phyloP scores from a whole-genome alignment of 441 rosid genomes.

The Syzygium malaccense region DNA sequence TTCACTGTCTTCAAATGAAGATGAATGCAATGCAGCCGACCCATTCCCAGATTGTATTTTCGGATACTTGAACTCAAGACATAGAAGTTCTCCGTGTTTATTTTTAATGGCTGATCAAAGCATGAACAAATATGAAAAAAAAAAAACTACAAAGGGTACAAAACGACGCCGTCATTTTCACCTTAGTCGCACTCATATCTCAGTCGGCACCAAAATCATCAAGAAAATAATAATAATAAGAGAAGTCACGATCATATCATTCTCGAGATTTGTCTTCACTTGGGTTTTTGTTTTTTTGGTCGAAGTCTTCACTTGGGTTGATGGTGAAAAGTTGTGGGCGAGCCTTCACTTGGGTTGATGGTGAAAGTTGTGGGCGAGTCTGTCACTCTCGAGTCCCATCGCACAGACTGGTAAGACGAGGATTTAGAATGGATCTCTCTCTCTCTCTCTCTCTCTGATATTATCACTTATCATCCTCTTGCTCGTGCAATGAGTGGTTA shows the following conservation, averaged over 20 bases:
- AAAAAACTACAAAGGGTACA: neutral
- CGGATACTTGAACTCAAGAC: neutral
- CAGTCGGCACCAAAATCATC: neutral
- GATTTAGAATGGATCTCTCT: neutral
- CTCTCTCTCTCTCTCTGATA: constrained; percentile 10
- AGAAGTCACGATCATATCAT: neutral
- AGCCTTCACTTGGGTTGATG: neutral
- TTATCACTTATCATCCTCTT: neutral
- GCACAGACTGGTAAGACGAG: neutral
- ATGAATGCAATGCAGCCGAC: neutral
- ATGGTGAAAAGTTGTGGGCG: too few species aligned
- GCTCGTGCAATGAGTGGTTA: neutral
- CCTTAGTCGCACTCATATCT: neutral
- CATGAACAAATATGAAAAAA: too few species aligned
- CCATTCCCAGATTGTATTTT: neutral
- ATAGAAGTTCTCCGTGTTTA: too few species aligned
- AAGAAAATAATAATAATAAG: neutral
- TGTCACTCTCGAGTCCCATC: constrained; percentile 12
- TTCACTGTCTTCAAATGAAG: neutral
- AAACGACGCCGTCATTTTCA: neutral
- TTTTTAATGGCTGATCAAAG: too few species aligned
- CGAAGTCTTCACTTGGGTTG: too few species aligned
- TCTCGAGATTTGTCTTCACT: neutral
- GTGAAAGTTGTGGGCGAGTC: neutral
- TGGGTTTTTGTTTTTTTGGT: neutral